Percentiles rank a stretch among this genome's conserved stretches.
Evolutionary conservation across 768 basidiomycete species (phyloP).

Genomic region (Psilocybe azurescens): DNA sequence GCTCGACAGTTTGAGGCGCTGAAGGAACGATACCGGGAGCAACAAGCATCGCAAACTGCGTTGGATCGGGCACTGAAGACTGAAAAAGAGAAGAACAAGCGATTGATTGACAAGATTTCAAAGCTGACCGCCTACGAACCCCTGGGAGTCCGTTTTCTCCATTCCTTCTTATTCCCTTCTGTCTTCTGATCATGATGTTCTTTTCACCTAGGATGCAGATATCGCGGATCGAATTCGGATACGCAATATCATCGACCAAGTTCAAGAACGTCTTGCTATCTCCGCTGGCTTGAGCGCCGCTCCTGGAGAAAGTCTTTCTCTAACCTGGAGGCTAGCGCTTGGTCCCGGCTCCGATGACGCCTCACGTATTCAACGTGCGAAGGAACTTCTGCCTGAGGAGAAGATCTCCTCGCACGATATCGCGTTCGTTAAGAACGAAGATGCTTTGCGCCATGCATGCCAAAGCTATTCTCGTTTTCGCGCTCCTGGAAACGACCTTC

Average conservation of each 20-base stretch:
- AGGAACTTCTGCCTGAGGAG: slow-evolving; percentile 11
- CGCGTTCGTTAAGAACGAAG: slow-evolving; percentile 8
- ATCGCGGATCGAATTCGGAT: slow-evolving; percentile 19
- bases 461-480: slow-evolving; percentile 13
- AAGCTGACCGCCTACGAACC: background rate
- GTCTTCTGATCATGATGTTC: background rate
- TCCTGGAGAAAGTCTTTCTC: slow-evolving; percentile 13
- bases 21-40: too few species aligned
- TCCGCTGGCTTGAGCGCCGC: slow-evolving; percentile 7
- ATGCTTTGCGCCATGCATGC: slow-evolving; percentile 15
- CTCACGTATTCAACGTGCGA: slow-evolving; percentile 9
- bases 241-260: slow-evolving; percentile 18
- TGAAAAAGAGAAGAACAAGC: background rate
- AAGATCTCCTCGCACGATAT: slow-evolving; percentile 3
- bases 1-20: too few species aligned
- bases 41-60: too few species aligned
- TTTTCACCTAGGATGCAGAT: slow-evolving; percentile 12
- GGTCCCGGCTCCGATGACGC: slow-evolving; percentile 3
- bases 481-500: slow-evolving; percentile 16
- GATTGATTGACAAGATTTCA: background rate
- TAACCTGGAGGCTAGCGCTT: slow-evolving; percentile 14
- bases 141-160: background rate
- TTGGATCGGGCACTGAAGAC: too few species aligned
- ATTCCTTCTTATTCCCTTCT: background rate
- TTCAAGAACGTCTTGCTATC: slow-evolving; percentile 14